phyloP scores from a whole-genome alignment of 2,329 filamentous ascomycete genomes.

The Exophiala xenobiotica region DNA sequence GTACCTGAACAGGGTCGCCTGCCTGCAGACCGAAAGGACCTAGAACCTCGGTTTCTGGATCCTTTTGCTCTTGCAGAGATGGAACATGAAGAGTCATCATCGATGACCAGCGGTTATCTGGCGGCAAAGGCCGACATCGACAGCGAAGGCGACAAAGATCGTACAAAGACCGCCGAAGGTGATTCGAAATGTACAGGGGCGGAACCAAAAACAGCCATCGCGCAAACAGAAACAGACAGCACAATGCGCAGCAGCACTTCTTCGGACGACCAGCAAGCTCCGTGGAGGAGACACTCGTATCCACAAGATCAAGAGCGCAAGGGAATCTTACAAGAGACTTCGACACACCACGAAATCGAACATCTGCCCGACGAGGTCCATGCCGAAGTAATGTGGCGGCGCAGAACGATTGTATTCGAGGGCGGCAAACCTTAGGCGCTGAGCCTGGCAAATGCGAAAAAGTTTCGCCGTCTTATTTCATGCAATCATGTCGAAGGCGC shows the following conservation, averaged over 20 bases:
- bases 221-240: background rate
- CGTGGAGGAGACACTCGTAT: constrained; percentile 15
- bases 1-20: background rate
- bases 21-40: background rate
- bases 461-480: too few species aligned
- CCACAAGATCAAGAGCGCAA: background rate
- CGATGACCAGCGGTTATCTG: constrained; percentile 18
- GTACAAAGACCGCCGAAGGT: background rate
- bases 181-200: background rate
- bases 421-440: constrained; percentile 4
- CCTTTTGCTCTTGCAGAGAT: background rate
- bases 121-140: constrained; percentile 18
- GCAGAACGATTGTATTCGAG: constrained; percentile 17
- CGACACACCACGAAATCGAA: constrained; percentile 10
- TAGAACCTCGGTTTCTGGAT: background rate
- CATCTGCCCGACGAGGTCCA: constrained; percentile 10
- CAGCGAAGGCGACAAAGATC: too few species aligned
- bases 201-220: background rate
- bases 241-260: too few species aligned
- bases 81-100: background rate
- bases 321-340: constrained; percentile 1
- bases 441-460: too few species aligned
- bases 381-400: constrained; percentile 14
- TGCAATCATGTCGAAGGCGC: too few species aligned
- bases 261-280: background rate